A percentile compares a stretch with the other conserved stretches of the same genome.
Conservation (phyloP, 805 yeast genomes). For the Cyberlindnera mycetangii region DNA sequence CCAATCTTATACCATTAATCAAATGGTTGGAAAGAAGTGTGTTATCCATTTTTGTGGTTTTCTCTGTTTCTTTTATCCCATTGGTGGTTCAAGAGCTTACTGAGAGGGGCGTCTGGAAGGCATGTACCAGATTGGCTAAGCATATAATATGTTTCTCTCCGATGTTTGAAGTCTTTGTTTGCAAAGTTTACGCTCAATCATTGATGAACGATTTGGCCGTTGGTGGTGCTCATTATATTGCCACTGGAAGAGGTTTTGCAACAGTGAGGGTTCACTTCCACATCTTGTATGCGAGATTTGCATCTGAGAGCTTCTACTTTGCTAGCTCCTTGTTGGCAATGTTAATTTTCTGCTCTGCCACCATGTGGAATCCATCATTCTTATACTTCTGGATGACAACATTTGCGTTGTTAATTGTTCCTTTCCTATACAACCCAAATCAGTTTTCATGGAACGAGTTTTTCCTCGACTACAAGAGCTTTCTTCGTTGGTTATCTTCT, state of each 20-base stretch:
- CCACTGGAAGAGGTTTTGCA: conserved; percentile 83
- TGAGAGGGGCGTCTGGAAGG: conserved; percentile 73
- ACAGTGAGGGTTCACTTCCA: conserved; percentile 67
- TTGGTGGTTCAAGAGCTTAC: conserved; percentile 72
- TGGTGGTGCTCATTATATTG: conserved; percentile 81
- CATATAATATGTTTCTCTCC: conserved; percentile 74
- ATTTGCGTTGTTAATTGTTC: conserved; percentile 51
- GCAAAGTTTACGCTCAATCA: conserved; percentile 72
- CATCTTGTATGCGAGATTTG: conserved; percentile 64
- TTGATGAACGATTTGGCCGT: conserved; percentile 63
- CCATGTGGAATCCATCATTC: conserved; percentile 59
- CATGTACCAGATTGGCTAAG: conserved; percentile 57
- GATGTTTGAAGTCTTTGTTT: conserved; percentile 74
- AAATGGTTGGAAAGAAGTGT: conserved; percentile 75
- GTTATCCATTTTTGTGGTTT: conserved; percentile 69
- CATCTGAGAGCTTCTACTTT: conserved; percentile 63
- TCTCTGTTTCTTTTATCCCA: conserved; percentile 72
- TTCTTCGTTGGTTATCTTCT: conserved; percentile 40
- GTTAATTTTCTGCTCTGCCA: conserved; percentile 53
- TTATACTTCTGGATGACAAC: conserved; percentile 64
- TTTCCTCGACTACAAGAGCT: conserved; percentile 54
- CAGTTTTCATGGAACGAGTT: conserved; percentile 64
- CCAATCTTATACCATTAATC: conserved; percentile 64
- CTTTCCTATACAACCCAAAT: conserved; percentile 63
- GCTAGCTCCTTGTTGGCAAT: conserved; percentile 52